phyloP scores from a whole-genome alignment of 768 basidiomycete species.

The Cubamyces lactineus region DNA sequence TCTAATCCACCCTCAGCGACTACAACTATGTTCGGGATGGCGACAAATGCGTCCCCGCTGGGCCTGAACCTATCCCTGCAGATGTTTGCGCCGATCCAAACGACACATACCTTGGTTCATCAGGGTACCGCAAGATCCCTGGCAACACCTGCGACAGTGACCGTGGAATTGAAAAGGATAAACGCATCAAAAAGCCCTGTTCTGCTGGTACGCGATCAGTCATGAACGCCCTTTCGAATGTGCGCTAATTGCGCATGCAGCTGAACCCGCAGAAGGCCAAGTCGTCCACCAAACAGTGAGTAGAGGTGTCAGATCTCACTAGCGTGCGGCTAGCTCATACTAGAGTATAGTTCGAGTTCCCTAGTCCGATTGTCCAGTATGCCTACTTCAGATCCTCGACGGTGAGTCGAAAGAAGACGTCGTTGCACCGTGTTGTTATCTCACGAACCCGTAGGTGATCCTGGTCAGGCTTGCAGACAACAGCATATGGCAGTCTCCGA shows the following conservation, averaged over 20 bases:
- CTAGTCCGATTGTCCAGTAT: slow-evolving; percentile 66
- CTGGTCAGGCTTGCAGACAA: slow-evolving; percentile 79
- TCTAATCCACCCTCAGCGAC: slow-evolving; percentile 55
- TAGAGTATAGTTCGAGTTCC: slow-evolving; percentile 75
- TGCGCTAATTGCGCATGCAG: slow-evolving; percentile 39
- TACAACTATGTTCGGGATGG: slow-evolving; percentile 85
- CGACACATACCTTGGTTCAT: slow-evolving; percentile 81
- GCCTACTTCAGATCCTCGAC: slow-evolving; percentile 84
- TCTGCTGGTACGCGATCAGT: slow-evolving; percentile 64
- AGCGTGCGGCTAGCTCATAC: too few species aligned
- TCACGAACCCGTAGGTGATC: slow-evolving; percentile 57
- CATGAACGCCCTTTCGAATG: too few species aligned
- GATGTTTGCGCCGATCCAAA: slow-evolving; percentile 65
- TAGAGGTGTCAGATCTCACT: not conserved
- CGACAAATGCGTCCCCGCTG: slow-evolving; percentile 77
- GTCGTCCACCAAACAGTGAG: slow-evolving; percentile 73
- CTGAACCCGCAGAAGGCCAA: slow-evolving; percentile 79
- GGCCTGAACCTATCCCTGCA: slow-evolving; percentile 85
- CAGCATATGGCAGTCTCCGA: slow-evolving; percentile 90
- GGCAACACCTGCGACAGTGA: slow-evolving; percentile 82
- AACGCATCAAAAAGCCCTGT: slow-evolving; percentile 72
- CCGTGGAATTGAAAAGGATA: slow-evolving; percentile 68
- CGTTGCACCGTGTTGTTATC: too few species aligned
- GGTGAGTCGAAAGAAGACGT: slow-evolving; percentile 40
- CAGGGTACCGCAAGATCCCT: slow-evolving; percentile 90